Evolutionary conservation across 257 asterid species (phyloP).

Genomic region (Solanum virginianum): DNA sequence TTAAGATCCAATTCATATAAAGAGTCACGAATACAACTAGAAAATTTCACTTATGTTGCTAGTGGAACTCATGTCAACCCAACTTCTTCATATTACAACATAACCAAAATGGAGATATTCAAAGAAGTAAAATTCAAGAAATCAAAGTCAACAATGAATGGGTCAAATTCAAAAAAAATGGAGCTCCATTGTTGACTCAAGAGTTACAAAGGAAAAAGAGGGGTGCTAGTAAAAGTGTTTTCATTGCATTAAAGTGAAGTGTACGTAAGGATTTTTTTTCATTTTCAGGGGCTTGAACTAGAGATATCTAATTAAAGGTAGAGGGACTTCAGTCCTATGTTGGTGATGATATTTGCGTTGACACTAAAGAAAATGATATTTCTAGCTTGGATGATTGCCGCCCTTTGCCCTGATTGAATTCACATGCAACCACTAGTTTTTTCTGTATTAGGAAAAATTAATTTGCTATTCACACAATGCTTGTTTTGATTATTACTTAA

Average conservation of each 20-base stretch:
- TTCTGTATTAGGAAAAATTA: not conserved
- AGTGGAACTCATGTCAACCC: slow-evolving; percentile 16
- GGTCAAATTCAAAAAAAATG: slow-evolving; percentile 34
- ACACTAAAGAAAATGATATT: not conserved
- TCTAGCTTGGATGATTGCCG: not conserved
- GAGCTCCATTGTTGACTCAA: slow-evolving; percentile 48
- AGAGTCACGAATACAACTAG: slow-evolving; percentile 23
- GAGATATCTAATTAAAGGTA: not conserved
- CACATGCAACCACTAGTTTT: not conserved
- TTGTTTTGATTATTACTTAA: not conserved
- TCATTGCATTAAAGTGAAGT: slow-evolving; percentile 61
- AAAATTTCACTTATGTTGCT: slow-evolving; percentile 4
- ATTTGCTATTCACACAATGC: not conserved
- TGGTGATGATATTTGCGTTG: not conserved
- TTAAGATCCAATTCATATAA: slow-evolving; percentile 36
- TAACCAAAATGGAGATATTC: slow-evolving; percentile 21
- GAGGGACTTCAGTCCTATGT: not conserved
- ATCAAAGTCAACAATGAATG: slow-evolving; percentile 42
- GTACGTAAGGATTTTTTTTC: slow-evolving; percentile 6
- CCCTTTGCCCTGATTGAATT: not conserved
- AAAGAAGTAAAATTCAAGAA: slow-evolving; percentile 59
- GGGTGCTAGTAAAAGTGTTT: slow-evolving; percentile 64
- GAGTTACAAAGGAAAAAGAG: slow-evolving; percentile 83
- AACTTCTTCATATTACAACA: slow-evolving; percentile 21
- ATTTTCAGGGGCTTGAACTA: not conserved